A percentile compares a stretch with the other conserved stretches of the same genome.
Evolutionary conservation across 2,329 filamentous ascomycete genomes (phyloP).

Genomic region (Diaporthe sp.): DNA sequence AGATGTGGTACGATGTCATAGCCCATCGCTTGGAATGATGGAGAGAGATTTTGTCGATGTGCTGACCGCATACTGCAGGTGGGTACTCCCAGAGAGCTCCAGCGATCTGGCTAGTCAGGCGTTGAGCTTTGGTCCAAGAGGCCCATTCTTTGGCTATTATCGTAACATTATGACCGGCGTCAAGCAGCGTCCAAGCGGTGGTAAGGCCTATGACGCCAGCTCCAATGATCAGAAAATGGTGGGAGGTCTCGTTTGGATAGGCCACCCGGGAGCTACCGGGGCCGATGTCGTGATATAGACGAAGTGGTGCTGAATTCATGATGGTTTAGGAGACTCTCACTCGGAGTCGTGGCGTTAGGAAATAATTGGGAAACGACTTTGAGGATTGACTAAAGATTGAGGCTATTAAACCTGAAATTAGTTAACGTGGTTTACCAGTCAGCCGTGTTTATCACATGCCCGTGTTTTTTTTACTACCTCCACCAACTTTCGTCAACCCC

Average conservation of each 20-base stretch:
- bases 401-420: background rate
- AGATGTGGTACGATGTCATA: conserved; percentile 7
- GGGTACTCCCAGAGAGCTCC: conserved; percentile 9
- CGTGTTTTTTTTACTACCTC: too few species aligned
- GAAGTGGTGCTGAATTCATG: background rate
- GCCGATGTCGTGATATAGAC: conserved; percentile 1
- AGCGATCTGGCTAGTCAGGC: conserved; percentile 1
- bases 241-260: background rate
- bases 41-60: background rate
- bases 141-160: conserved; percentile 10
- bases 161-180: background rate
- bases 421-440: too few species aligned
- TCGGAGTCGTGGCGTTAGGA: background rate
- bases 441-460: too few species aligned
- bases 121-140: conserved; percentile 8
- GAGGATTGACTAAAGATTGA: background rate
- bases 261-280: background rate
- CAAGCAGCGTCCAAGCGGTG: conserved; percentile 3
- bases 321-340: background rate
- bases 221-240: conserved; percentile 26
- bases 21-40: conserved; percentile 14
- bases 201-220: conserved; percentile 2
- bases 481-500: too few species aligned
- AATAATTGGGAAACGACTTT: background rate
- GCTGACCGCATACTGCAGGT: background rate